Evolutionary conservation across 2,329 filamentous ascomycete genomes (phyloP).

Genomic region (Diaporthe sp.): DNA sequence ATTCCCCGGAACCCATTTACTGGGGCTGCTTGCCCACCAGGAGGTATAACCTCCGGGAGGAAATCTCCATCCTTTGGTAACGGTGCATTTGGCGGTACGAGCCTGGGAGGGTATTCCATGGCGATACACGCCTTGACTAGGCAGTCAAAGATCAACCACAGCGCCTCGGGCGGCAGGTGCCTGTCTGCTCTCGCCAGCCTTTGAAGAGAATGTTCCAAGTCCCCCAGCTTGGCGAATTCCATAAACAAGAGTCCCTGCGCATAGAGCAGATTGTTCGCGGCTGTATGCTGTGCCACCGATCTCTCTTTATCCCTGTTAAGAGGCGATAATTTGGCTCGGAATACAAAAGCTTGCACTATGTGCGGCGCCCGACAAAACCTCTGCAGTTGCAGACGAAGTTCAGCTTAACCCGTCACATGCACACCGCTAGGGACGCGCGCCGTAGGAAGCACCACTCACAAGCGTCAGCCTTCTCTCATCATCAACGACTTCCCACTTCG

Average conservation of each 20-base stretch:
- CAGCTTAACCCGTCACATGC: too few species aligned
- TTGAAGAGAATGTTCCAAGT: neutral
- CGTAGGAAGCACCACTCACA: neutral
- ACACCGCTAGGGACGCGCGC: too few species aligned
- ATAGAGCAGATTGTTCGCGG: neutral
- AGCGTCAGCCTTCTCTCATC: neutral
- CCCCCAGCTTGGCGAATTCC: constrained; percentile 28
- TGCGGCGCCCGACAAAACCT: constrained; percentile 13
- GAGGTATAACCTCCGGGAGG: constrained; percentile 8
- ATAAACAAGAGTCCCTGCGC: constrained; percentile 7
- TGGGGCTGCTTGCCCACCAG: neutral
- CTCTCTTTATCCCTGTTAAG: too few species aligned
- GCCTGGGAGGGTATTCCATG: constrained; percentile 40
- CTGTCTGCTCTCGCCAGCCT: neutral
- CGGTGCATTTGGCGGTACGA: neutral
- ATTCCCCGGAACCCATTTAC: neutral
- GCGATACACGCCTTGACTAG: constrained; percentile 41
- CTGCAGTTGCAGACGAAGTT: neutral
- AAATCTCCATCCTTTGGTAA: neutral
- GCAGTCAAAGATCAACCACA: constrained; percentile 42
- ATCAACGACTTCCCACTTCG: too few species aligned
- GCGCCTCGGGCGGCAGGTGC: constrained; percentile 7
- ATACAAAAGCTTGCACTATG: neutral
- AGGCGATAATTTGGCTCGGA: neutral
- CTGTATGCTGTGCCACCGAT: neutral